Base-by-base conservation (phyloP, 139 green algal genomes). In the Chlorella ohadii region DNA sequence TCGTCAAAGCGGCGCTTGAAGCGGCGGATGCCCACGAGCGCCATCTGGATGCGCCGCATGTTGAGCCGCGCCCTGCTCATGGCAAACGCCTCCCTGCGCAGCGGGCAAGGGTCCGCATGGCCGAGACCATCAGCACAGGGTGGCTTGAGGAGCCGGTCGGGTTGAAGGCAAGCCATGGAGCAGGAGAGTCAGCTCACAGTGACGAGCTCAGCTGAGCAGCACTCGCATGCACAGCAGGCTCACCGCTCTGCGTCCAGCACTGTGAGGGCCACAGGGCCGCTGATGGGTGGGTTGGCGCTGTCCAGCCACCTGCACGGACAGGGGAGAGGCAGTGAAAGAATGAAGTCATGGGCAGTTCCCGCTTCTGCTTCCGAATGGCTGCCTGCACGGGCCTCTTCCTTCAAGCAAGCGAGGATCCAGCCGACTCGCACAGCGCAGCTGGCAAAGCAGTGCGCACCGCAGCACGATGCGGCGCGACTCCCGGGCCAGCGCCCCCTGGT, bases 191-290 rank as follows among this genome's bases (percentile, higher is more conserved):
- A n/a, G n/a, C n/a, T n/a, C n/a, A n/a, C n/a, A n/a, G n/a, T n/a
- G n/a, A n/a, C n/a, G n/a, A n/a, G n/a, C n/a, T n/a, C n/a, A n/a
- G n/a, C n/a, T n/a, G n/a, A n/a, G n/a, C n/a, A n/a, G n/a, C n/a
- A n/a, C n/a, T n/a, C n/a, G n/a, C n/a, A n/a, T n/a, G n/a, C n/a
- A n/a, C n/a, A n/a, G n/a, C n/a, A n/a, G n/a, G n/a, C 79, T 25
- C 75, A 87, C 83, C 73, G 65, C 55, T 90, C 86, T 4, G 67
- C 78, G 66, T 87, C 78, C 61, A 88, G 34, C 31, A 90, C 70
- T 4, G 34, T 55, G 73, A 80, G 44, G 13, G 83, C 85, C 59
- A 78, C 78, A 31, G 39, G 13, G 19, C 38, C 76, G 28, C 55
- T 31, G 59, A 90, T 81, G 70, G 77, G 23, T 6, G 85, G 87